Base-by-base conservation (phyloP, 352 stramenopile species). In the Peronospora belbahrii region DNA sequence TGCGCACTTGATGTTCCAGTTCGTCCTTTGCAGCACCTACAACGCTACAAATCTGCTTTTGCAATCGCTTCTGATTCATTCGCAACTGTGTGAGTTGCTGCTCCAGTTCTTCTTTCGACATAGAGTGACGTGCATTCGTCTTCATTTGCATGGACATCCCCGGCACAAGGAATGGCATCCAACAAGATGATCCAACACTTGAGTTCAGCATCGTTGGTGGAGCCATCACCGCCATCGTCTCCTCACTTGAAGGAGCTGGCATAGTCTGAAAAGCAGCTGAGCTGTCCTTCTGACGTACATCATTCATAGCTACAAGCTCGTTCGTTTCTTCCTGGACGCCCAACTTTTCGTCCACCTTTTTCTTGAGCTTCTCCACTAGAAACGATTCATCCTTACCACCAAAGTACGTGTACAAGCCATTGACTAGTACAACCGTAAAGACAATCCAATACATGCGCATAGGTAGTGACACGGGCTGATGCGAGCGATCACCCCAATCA, bases 391-490 rank as follows among this genome's bases (percentile, higher is more conserved):
- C 71, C 31, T 79, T 74, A 36, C 71, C 71, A 1, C 52, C 24
- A 18, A 70, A 48, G 35, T 78, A 80, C 31, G 75, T 85, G 56
- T 74, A 83, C 37, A 73, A 25, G 17, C 76, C 76, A 47, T 85
- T 88, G 48, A 27, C 48, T 22, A 88, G 36, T 39, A 88, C 67
- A 6, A 82, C 13, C 3, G 22, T 55, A 42, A 88, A 88, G 34
- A 85, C 17, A 28, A 77, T 19, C 76, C 76, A 88, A 48, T 88
- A 88, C 13, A 88, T 36, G 19, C 75, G 77, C 76, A 88, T 88
- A 33, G 70, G 57, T 23, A 80, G 37, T 31, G 76, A 80, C 40
- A 88, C 65, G 17, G 56, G 57, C 62, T 88, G 76, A 22, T 68
- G 65, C 30, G 74, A 73, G 14, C 76, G 76, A 42, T 88, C 76